These are phyloP conservation scores for Penicillium manginii DNA, from an alignment of 495 filamentous ascomycete genomes.

Conservation along the genomic window DNA sequence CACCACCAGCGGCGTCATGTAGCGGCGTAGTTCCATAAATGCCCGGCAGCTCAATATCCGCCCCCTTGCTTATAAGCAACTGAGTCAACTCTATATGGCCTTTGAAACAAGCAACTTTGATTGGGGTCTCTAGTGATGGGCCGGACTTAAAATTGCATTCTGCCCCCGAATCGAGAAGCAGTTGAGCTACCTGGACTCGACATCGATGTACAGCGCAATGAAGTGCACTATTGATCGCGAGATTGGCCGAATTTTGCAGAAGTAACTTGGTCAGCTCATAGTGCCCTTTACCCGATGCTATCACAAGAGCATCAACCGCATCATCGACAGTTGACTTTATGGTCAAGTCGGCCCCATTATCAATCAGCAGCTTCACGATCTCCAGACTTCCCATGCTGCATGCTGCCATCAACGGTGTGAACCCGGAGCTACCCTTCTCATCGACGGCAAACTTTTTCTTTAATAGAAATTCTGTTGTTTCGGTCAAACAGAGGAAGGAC, in stretches of 20 bases:
- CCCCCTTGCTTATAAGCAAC: not conserved
- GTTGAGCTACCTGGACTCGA: not conserved
- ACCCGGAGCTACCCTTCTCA: conserved; percentile 3
- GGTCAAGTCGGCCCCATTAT: conserved; percentile 2
- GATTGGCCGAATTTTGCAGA: not conserved
- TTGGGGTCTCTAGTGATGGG: not conserved
- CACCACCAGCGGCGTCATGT: not conserved
- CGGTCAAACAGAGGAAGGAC: conserved; percentile 1
- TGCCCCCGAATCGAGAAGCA: not conserved
- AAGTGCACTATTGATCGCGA: not conserved
- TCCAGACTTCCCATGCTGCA: not conserved
- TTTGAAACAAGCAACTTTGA: not conserved
- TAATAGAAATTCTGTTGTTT: conserved; percentile 1
- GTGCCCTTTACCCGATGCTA: not conserved
- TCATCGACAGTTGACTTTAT: not conserved
- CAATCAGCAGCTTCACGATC: not conserved
- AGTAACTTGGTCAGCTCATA: conserved; percentile 9
- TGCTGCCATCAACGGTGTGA: not conserved
- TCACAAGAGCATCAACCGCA: not conserved
- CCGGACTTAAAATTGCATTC: not conserved
- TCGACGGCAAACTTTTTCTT: not conserved
- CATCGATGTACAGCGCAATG: not conserved
- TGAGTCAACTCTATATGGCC: not conserved
- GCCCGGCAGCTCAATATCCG: not conserved
- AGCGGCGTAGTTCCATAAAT: not conserved